A percentile compares a stretch with the other conserved stretches of the same genome.
These are phyloP conservation scores for Euphorbia tirucalli DNA, from an alignment of 345 rosid species.

Conservation along the genomic window DNA sequence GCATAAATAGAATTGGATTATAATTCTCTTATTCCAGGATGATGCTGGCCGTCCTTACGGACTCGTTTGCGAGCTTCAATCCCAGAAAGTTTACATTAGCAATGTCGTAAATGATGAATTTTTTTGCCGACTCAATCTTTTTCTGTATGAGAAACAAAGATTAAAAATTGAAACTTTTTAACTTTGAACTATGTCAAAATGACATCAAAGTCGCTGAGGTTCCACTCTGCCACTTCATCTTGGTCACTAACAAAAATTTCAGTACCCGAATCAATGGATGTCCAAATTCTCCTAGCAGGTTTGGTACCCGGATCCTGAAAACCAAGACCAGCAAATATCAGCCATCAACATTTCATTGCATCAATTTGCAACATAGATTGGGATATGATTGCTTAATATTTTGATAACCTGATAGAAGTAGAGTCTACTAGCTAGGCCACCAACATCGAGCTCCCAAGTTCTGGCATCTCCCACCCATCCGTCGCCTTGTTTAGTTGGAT, in stretches of 20 bases:
- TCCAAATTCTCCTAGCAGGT: constrained; percentile 33
- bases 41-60: constrained; percentile 18
- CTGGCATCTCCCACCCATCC: constrained; percentile 34
- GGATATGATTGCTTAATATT: background rate
- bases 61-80: constrained; percentile 4
- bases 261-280: constrained; percentile 31
- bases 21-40: background rate
- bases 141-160: too few species aligned
- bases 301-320: constrained; percentile 33
- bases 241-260: constrained; percentile 30
- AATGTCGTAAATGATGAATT: background rate
- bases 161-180: background rate
- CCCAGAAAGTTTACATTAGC: background rate
- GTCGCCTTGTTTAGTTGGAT: constrained; percentile 31
- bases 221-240: constrained; percentile 32
- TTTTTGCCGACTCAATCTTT: background rate
- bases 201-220: constrained; percentile 28
- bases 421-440: constrained; percentile 29
- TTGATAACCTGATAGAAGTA: constrained; percentile 30
- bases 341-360: background rate
- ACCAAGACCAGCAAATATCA: background rate
- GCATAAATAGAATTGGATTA: constrained; percentile 5
- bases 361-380: background rate
- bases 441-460: constrained; percentile 35
- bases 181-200: constrained; percentile 20